Conservation (phyloP, 345 rosid species). For the Citropsis articulata region DNA sequence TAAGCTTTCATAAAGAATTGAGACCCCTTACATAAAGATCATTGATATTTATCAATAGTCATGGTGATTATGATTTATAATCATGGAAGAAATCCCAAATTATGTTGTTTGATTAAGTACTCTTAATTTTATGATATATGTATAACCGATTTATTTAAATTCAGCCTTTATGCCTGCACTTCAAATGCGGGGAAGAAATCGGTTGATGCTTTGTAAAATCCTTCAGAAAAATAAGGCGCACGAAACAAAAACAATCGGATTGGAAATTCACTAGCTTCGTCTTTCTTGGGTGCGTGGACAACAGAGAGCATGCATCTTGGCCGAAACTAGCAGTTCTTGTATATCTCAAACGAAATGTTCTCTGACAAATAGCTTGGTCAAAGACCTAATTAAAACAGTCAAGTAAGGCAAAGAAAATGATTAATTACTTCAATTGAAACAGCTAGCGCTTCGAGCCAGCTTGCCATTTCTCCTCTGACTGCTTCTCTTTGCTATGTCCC, state of each 20-base stretch:
- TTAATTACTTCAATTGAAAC: conserved; percentile 7
- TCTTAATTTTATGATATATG: too few relatives aligned
- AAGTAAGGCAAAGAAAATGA: background rate
- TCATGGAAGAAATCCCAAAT: too few relatives aligned
- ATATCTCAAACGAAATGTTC: too few relatives aligned
- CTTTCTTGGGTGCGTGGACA: background rate
- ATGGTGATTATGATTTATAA: too few relatives aligned
- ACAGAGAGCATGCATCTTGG: background rate
- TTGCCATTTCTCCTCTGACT: conserved; percentile 25
- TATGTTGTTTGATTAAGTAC: too few relatives aligned
- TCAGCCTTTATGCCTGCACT: background rate
- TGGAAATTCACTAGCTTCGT: background rate
- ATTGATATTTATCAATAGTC: too few relatives aligned
- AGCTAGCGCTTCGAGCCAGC: conserved; percentile 37
- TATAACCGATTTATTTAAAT: too few relatives aligned
- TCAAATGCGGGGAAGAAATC: background rate
- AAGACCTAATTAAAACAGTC: background rate
- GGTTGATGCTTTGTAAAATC: background rate
- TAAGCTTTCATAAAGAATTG: too few relatives aligned
- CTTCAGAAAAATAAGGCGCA: background rate
- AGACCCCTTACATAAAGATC: too few relatives aligned
- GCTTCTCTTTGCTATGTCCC: conserved; percentile 38
- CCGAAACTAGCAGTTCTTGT: background rate
- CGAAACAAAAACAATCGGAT: background rate
- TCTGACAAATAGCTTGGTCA: too few relatives aligned